These are phyloP conservation scores for Tulasnella sp. DNA, from an alignment of 768 basidiomycete species.

Conservation along the genomic window DNA sequence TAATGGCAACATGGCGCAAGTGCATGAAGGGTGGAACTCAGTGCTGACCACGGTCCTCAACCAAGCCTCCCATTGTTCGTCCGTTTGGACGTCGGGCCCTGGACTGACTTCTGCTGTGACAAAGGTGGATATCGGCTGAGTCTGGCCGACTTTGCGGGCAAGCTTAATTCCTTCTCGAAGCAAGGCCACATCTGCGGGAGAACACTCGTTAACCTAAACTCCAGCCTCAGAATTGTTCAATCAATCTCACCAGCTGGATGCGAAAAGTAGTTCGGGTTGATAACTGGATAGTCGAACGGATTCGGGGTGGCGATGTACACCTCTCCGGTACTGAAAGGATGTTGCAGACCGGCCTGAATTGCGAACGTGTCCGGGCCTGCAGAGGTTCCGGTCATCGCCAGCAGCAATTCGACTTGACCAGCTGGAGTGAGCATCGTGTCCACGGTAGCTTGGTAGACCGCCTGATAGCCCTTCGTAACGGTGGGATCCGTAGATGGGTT, in stretches of 20 bases:
- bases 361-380: conserved; percentile 40
- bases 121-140: conserved; percentile 49
- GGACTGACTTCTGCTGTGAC: conserved; percentile 51
- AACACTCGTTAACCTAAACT: too few relatives aligned
- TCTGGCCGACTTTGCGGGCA: conserved; percentile 52
- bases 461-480: conserved; percentile 54
- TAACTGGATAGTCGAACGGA: conserved; percentile 56
- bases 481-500: conserved; percentile 44
- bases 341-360: conserved; percentile 65
- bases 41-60: conserved; percentile 39
- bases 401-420: conserved; percentile 57
- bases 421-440: conserved; percentile 44
- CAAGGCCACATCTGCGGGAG: conserved; percentile 43
- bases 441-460: conserved; percentile 50
- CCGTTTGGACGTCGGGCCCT: conserved; percentile 51
- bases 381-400: conserved; percentile 43
- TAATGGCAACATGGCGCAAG: conserved; percentile 42
- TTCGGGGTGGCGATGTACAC: conserved; percentile 58
- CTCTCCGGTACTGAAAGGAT: conserved; percentile 59
- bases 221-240: not conserved
- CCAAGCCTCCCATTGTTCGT: conserved; percentile 57
- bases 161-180: conserved; percentile 61
- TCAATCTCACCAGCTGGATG: conserved; percentile 48
- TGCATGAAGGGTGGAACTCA: conserved; percentile 40
- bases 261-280: conserved; percentile 64